Evolutionary conservation across 2,329 filamentous ascomycete genomes (phyloP).

Genomic region (Seiridium unicorne): DNA sequence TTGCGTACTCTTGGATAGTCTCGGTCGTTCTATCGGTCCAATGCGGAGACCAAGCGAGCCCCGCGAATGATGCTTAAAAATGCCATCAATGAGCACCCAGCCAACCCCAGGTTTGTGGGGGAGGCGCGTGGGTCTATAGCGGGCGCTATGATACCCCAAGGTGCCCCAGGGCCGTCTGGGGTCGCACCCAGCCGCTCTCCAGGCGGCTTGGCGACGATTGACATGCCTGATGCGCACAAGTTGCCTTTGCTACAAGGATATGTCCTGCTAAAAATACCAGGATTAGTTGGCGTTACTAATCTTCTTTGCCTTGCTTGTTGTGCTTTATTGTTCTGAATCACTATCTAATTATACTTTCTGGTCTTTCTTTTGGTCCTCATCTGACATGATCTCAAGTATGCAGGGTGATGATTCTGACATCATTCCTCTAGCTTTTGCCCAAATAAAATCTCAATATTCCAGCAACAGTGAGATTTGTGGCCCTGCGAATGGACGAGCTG

Average conservation of each 20-base stretch:
- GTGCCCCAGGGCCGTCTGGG: not conserved
- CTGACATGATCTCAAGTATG: too few species aligned
- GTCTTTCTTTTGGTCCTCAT: too few species aligned
- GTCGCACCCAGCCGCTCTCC: not conserved
- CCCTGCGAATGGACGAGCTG: too few species aligned
- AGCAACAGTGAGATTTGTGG: too few species aligned
- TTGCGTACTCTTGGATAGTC: not conserved
- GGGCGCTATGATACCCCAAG: not conserved
- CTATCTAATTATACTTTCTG: too few species aligned
- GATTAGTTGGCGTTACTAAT: too few species aligned
- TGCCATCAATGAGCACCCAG: not conserved
- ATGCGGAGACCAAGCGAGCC: slow-evolving; percentile 3
- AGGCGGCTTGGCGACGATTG: slow-evolving; percentile 1
- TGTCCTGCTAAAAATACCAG: too few species aligned
- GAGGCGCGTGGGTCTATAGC: not conserved
- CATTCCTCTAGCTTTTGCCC: too few species aligned
- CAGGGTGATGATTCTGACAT: too few species aligned
- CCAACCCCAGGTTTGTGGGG: slow-evolving; percentile 7
- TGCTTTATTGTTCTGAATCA: too few species aligned
- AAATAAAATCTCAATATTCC: too few species aligned
- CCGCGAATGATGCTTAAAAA: not conserved
- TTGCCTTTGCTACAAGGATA: not conserved
- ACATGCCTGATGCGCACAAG: slow-evolving; percentile 3
- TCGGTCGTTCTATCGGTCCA: slow-evolving; percentile 4
- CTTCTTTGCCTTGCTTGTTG: too few species aligned